A percentile compares a stretch with the other conserved stretches of the same genome.
Evolutionary conservation across 2,329 filamentous ascomycete genomes (phyloP).

Genomic region (Aspergillus felis): DNA sequence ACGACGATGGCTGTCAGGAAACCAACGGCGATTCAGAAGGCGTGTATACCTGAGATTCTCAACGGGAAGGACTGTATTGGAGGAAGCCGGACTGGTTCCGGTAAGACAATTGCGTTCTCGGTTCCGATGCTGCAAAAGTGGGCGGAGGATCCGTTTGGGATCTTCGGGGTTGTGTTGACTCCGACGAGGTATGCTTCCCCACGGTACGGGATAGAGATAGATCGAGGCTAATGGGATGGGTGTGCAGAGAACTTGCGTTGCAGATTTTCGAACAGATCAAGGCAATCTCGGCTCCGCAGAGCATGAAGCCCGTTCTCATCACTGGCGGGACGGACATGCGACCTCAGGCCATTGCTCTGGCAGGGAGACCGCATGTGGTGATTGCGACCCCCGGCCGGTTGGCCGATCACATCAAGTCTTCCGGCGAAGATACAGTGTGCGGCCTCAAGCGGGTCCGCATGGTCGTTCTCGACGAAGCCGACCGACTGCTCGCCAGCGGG

Average conservation of each 20-base stretch:
- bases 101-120: conserved; percentile 95
- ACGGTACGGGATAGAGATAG: not conserved
- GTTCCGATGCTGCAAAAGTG: conserved; percentile 92
- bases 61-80: conserved; percentile 92
- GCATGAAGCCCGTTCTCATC: conserved; percentile 81
- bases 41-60: conserved; percentile 88
- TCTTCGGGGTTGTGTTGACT: conserved; percentile 85
- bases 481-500: conserved; percentile 72
- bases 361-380: conserved; percentile 79
- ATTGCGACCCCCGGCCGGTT: conserved; percentile 91
- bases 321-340: conserved; percentile 94
- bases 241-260: conserved; percentile 74
- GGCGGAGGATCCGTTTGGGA: conserved; percentile 86
- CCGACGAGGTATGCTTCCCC: conserved; percentile 61
- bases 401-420: conserved; percentile 88
- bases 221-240: not conserved
- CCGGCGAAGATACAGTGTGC: conserved; percentile 83
- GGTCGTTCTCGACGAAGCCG: conserved; percentile 93
- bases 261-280: conserved; percentile 97
- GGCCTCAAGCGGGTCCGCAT: conserved; percentile 75
- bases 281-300: conserved; percentile 83
- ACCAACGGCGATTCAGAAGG: conserved; percentile 89
- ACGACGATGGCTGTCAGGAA: conserved; percentile 73
- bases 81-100: conserved; percentile 88
- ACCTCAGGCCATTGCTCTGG: conserved; percentile 77